These are phyloP conservation scores for Albifimbria verrucaria DNA, from an alignment of 2,329 filamentous ascomycete genomes.

Conservation along the genomic window DNA sequence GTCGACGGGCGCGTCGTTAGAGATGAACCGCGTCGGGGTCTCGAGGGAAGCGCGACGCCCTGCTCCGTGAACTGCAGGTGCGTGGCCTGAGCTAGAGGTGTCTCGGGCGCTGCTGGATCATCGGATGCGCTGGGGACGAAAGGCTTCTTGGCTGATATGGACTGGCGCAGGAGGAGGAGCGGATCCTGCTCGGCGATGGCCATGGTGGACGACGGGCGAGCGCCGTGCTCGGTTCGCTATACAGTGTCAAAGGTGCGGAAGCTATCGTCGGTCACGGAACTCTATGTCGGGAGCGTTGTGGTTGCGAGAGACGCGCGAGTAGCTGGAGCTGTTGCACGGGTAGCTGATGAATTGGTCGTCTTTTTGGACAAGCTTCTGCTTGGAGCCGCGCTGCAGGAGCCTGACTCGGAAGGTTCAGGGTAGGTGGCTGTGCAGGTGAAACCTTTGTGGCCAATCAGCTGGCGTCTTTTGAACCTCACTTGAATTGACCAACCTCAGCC, in stretches of 20 bases:
- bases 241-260: no score
- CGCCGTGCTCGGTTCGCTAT: not conserved
- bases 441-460: not conserved
- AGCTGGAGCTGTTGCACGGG: not conserved
- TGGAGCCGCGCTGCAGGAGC: no score
- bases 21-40: constrained; percentile 80
- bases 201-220: constrained; percentile 39
- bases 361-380: no score
- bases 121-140: constrained; percentile 72
- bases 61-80: constrained; percentile 70
- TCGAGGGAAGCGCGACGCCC: constrained; percentile 65
- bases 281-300: not conserved
- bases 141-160: constrained; percentile 67
- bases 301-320: not conserved
- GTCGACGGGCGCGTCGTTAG: constrained; percentile 72
- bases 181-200: constrained; percentile 66
- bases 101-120: constrained; percentile 59
- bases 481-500: not conserved
- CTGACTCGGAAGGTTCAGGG: no score
- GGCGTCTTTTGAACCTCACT: not conserved
- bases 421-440: no score
- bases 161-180: constrained; percentile 77
- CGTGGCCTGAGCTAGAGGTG: constrained; percentile 69
- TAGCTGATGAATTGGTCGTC: no score
- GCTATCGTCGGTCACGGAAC: not conserved